Conservation (phyloP, 768 basidiomycete genomes). For the Hortiboletus campestris region DNA sequence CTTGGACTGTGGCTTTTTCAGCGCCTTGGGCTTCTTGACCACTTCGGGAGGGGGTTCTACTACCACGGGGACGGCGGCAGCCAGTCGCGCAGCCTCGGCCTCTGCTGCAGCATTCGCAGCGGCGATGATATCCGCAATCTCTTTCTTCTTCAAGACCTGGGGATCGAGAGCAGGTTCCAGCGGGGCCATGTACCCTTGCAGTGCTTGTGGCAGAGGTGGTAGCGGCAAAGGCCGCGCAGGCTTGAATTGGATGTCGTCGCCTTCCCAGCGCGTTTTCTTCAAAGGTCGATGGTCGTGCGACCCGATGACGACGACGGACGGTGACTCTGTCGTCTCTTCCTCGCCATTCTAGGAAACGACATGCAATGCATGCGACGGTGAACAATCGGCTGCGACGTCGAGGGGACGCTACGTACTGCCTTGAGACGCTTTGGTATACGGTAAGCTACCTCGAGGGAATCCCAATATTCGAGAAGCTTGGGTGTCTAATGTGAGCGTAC, state of each 20-base stretch:
- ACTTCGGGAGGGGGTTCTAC: conserved; percentile 13
- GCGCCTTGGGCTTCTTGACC: conserved; percentile 25
- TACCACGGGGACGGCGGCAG: conserved; percentile 13
- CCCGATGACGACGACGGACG: conserved; percentile 17
- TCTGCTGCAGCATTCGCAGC: conserved; percentile 37
- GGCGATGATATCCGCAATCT: conserved; percentile 42
- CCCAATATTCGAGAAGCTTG: conserved; percentile 82
- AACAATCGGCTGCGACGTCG: neutral
- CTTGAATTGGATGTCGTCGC: conserved; percentile 25
- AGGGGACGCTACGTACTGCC: conserved; percentile 29
- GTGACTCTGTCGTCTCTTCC: conserved; percentile 24
- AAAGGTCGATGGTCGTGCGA: conserved; percentile 29
- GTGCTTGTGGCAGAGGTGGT: neutral
- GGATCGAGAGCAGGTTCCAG: neutral
- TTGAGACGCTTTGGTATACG: conserved; percentile 79
- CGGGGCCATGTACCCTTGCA: neutral
- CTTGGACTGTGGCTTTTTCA: conserved; percentile 42
- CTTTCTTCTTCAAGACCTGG: conserved; percentile 20
- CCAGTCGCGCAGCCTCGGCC: conserved; percentile 32
- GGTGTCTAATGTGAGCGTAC: neutral
- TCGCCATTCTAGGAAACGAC: conserved; percentile 29
- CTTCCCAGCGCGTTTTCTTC: conserved; percentile 32
- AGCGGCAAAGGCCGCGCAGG: neutral
- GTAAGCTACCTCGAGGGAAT: conserved; percentile 69
- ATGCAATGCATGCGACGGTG: neutral